A percentile compares a stretch with the other conserved stretches of the same genome.
Evolutionary conservation across 148 eudicot species (phyloP).

Genomic region (Chenopodium formosanum): DNA sequence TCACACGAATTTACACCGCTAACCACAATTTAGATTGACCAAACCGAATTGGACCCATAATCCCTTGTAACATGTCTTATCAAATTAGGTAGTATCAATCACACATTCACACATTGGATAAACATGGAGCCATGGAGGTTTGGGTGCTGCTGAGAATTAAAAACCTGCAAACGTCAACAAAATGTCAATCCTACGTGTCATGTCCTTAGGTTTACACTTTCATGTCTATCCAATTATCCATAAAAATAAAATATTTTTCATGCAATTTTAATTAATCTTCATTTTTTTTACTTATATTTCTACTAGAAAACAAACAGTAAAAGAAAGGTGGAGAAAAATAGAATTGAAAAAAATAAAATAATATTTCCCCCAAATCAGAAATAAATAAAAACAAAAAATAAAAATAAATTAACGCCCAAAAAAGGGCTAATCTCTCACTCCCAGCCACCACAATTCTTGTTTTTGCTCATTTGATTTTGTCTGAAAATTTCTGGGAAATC

Average conservation of each 20-base stretch:
- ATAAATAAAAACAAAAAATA: too few relatives aligned
- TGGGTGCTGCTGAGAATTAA: neutral
- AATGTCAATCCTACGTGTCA: slow-evolving; percentile 27
- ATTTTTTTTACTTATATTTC: neutral
- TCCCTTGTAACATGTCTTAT: neutral
- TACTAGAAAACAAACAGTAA: neutral
- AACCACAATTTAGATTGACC: too few relatives aligned
- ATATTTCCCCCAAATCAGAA: neutral
- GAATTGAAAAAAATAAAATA: neutral
- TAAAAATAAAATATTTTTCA: neutral
- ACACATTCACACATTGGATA: neutral
- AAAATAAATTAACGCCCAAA: slow-evolving; percentile 14
- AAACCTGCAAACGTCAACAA: slow-evolving; percentile 4
- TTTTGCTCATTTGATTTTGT: slow-evolving; percentile 19
- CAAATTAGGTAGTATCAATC: neutral
- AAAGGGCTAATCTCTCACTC: slow-evolving; percentile 21
- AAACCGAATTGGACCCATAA: neutral
- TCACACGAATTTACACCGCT: too few relatives aligned
- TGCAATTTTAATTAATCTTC: neutral
- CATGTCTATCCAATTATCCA: slow-evolving; percentile 32
- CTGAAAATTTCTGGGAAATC: slow-evolving; percentile 22
- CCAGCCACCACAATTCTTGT: slow-evolving; percentile 28
- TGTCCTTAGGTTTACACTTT: slow-evolving; percentile 18
- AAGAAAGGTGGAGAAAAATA: neutral
- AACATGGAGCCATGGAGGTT: slow-evolving; percentile 9